Evolutionary conservation across 140 eudicot species (phyloP).

Genomic region (Bidens hawaiensis): DNA sequence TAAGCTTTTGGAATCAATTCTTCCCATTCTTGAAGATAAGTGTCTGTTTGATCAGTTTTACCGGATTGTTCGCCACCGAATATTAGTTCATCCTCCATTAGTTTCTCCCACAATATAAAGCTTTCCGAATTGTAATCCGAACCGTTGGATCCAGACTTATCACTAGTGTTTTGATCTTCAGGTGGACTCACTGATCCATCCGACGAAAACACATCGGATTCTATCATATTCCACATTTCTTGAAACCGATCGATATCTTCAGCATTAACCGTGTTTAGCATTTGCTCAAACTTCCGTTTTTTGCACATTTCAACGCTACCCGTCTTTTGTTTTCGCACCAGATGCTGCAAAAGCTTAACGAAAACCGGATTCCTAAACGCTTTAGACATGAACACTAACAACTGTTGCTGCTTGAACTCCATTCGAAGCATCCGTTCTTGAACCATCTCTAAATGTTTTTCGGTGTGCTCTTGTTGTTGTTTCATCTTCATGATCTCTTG

Average conservation of each 20-base stretch:
- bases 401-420: constrained; percentile 51
- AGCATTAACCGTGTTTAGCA: constrained; percentile 3
- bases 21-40: constrained; percentile 56
- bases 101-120: constrained; percentile 68
- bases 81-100: constrained; percentile 66
- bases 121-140: constrained; percentile 36
- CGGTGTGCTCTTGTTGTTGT: constrained; percentile 43
- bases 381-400: constrained; percentile 51
- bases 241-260: constrained; percentile 21
- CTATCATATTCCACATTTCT: constrained; percentile 30
- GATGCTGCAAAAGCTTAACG: constrained; percentile 36
- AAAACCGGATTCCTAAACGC: constrained; percentile 40
- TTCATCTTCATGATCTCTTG: constrained; percentile 51
- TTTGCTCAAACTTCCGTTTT: constrained; percentile 38
- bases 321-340: constrained; percentile 30
- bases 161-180: constrained; percentile 28
- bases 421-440: constrained; percentile 41
- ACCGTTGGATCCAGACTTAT: constrained; percentile 14
- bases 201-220: constrained; percentile 39
- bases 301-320: constrained; percentile 28
- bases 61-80: constrained; percentile 26
- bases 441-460: constrained; percentile 31
- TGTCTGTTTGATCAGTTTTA: constrained; percentile 35
- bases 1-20: constrained; percentile 37
- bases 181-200: constrained; percentile 41